Percentiles rank a stretch among this genome's conserved stretches.
Conservation (phyloP, 306 rosid genomes). For the Vigna mungo region DNA sequence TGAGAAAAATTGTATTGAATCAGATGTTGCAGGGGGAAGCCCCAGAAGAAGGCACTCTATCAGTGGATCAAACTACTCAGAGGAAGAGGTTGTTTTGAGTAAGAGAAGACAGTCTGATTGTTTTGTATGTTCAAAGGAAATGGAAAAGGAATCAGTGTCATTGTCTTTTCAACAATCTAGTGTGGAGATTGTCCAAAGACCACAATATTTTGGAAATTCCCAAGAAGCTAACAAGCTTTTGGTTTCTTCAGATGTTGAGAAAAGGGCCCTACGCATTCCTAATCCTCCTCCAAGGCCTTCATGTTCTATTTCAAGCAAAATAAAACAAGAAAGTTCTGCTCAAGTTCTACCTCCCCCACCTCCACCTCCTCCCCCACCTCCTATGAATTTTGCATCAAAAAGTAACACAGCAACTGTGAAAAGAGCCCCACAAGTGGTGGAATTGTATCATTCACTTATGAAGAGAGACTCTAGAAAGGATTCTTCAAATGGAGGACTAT, state of each 20-base stretch:
- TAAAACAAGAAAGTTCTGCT: slow-evolving; percentile 53
- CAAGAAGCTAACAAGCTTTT: slow-evolving; percentile 68
- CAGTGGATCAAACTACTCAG: slow-evolving; percentile 77
- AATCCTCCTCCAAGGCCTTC: slow-evolving; percentile 99
- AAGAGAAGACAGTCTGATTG: slow-evolving; percentile 90
- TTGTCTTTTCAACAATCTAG: slow-evolving; percentile 59
- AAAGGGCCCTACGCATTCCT: slow-evolving; percentile 84
- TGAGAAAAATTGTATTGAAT: slow-evolving; percentile 70
- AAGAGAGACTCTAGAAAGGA: slow-evolving; percentile 96
- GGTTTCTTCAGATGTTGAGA: slow-evolving; percentile 74
- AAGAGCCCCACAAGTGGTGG: slow-evolving; percentile 96
- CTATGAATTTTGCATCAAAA: slow-evolving; percentile 65
- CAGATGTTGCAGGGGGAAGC: slow-evolving; percentile 65
- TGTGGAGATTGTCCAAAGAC: slow-evolving; percentile 60
- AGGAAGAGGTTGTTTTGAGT: slow-evolving; percentile 65
- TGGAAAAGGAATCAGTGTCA: slow-evolving; percentile 64
- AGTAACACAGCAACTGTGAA: slow-evolving; percentile 64
- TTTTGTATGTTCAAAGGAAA: slow-evolving; percentile 68
- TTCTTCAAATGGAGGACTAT: slow-evolving; percentile 71
- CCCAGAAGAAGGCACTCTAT: slow-evolving; percentile 92
- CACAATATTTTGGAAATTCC: slow-evolving; percentile 54
- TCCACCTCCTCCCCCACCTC: slow-evolving; percentile 91
- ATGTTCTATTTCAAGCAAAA: slow-evolving; percentile 58
- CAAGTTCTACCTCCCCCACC: slow-evolving; percentile 78
- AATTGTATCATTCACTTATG: slow-evolving; percentile 95